A percentile compares a stretch with the other conserved stretches of the same genome.
These are phyloP conservation scores for Stachybotrys echinatus DNA, from an alignment of 2,329 filamentous ascomycete genomes.

Conservation along the genomic window DNA sequence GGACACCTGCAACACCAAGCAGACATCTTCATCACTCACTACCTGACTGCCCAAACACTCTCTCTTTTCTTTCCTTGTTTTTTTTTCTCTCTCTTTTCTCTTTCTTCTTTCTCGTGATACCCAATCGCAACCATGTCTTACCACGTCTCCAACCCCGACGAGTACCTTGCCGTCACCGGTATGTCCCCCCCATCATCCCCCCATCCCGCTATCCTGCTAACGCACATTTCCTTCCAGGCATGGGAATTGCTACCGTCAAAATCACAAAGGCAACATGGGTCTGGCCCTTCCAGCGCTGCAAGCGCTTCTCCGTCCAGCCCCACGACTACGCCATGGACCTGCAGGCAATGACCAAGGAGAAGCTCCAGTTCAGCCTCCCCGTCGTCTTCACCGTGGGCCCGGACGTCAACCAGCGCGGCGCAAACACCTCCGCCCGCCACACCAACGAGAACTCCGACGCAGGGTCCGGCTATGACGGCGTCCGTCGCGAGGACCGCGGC, in stretches of 20 bases:
- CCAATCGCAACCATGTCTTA: slow-evolving; percentile 44
- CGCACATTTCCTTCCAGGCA: slow-evolving; percentile 15
- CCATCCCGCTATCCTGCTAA: background rate
- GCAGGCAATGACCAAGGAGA: slow-evolving; percentile 86
- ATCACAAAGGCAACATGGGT: slow-evolving; percentile 76
- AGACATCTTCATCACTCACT: no score
- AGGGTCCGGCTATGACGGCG: slow-evolving; percentile 12
- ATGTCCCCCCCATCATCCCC: background rate
- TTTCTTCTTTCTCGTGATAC: background rate
- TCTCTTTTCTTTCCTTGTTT: background rate
- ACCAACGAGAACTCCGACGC: background rate
- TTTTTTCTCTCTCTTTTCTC: background rate
- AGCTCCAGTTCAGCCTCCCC: slow-evolving; percentile 75
- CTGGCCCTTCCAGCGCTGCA: slow-evolving; percentile 63
- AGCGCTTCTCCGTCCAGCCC: slow-evolving; percentile 60
- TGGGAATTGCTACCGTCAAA: slow-evolving; percentile 65
- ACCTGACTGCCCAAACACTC: no score
- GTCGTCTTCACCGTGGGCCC: slow-evolving; percentile 85
- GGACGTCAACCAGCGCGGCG: slow-evolving; percentile 58
- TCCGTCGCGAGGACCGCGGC: slow-evolving; percentile 42
- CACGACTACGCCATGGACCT: slow-evolving; percentile 80
- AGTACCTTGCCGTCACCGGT: slow-evolving; percentile 85
- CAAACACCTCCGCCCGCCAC: slow-evolving; percentile 23
- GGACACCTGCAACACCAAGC: no score
- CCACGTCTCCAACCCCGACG: slow-evolving; percentile 67